These are phyloP conservation scores for Verticillium tricorpus DNA, from an alignment of 2,329 filamentous ascomycete species.

Conservation along the genomic window DNA sequence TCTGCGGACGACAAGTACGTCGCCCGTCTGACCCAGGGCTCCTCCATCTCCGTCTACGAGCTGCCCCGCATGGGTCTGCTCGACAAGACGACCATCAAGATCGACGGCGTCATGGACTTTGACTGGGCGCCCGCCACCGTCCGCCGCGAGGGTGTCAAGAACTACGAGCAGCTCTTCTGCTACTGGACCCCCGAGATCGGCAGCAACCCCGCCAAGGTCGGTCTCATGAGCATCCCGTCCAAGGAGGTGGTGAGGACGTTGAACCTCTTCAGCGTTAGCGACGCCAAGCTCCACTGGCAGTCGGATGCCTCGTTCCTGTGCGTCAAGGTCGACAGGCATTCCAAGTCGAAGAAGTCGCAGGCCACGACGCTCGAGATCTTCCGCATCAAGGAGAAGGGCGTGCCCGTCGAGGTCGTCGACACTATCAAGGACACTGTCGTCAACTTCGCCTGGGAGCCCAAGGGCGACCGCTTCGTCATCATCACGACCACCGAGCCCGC, in stretches of 20 bases:
- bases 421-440: conserved; percentile 98
- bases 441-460: conserved; percentile 99
- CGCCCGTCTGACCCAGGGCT: conserved; percentile 80
- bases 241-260: conserved; percentile 92
- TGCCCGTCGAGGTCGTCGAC: conserved; percentile 96
- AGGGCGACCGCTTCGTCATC: conserved; percentile 93
- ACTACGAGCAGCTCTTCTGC: conserved; percentile 92
- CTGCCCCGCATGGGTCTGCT: conserved; percentile 83
- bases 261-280: conserved; percentile 96
- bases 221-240: conserved; percentile 90
- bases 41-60: conserved; percentile 89
- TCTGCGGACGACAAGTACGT: conserved; percentile 97
- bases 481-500: conserved; percentile 89
- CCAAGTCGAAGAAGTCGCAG: conserved; percentile 97
- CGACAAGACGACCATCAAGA: conserved; percentile 89
- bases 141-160: conserved; percentile 79
- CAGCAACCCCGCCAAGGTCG: conserved; percentile 96
- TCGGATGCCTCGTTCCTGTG: conserved; percentile 90
- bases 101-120: conserved; percentile 95
- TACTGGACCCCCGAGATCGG: conserved; percentile 99
- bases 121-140: conserved; percentile 90
- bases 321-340: conserved; percentile 97
- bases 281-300: conserved; percentile 98
- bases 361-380: conserved; percentile 98
- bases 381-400: conserved; percentile 94